These are phyloP conservation scores for Pleurotus djamor DNA, from an alignment of 768 basidiomycete genomes.

Conservation along the genomic window DNA sequence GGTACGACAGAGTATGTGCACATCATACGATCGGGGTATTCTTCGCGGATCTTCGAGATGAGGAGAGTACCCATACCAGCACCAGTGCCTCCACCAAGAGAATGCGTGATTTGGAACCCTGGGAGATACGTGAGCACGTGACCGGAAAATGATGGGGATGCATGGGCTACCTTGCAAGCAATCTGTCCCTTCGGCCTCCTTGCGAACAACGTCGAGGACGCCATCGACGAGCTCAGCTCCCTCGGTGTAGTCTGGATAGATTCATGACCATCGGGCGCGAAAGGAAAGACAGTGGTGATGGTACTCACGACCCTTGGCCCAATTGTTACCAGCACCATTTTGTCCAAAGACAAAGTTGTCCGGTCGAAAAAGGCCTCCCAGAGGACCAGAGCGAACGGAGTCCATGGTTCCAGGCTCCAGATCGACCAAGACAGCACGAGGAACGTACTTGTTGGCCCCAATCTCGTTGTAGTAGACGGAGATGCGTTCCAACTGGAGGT, in stretches of 20 bases:
- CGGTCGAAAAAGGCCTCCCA: conserved; percentile 92
- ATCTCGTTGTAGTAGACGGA: conserved; percentile 98
- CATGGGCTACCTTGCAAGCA: conserved; percentile 87
- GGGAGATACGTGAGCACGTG: conserved; percentile 1
- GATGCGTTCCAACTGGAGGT: conserved; percentile 96
- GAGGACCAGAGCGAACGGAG: conserved; percentile 85
- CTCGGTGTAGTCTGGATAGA: conserved; percentile 74
- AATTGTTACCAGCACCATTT: conserved; percentile 99
- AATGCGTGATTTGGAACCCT: conserved; percentile 99
- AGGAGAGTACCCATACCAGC: conserved; percentile 99
- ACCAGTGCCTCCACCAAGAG: conserved; percentile 98
- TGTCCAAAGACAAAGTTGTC: conserved; percentile 99
- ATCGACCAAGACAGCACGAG: conserved; percentile 95
- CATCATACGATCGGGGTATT: conserved; percentile 99
- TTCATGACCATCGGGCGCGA: background rate
- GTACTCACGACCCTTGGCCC: conserved; percentile 98
- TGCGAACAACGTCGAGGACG: conserved; percentile 97
- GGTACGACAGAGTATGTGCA: conserved; percentile 99
- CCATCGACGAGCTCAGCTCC: conserved; percentile 99
- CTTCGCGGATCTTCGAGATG: conserved; percentile 98
- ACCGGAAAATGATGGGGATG: conserved; percentile 4
- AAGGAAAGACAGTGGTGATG: background rate
- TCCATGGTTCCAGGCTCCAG: conserved; percentile 98
- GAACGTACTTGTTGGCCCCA: conserved; percentile 95
- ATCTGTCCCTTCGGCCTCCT: conserved; percentile 98